phyloP scores from a whole-genome alignment of 73 alveolate species.

The Blepharisma japonicum region DNA sequence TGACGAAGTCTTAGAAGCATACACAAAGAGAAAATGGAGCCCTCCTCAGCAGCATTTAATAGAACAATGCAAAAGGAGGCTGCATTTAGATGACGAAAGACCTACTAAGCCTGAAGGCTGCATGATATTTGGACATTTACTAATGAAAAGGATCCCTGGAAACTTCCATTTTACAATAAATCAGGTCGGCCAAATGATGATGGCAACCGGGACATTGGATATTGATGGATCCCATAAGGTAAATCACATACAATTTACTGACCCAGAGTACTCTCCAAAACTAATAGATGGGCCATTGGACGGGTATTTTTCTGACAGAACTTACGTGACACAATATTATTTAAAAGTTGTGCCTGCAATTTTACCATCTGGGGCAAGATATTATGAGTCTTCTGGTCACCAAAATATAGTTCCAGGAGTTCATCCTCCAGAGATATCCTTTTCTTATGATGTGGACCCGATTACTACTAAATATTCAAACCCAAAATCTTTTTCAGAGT shows the following conservation, averaged over 20 bases:
- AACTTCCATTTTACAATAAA: not conserved
- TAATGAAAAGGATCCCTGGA: conserved; percentile 11
- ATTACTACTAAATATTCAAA: not conserved
- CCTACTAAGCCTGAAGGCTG: not conserved
- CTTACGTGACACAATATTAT: not conserved
- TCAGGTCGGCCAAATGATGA: not conserved
- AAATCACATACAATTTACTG: not conserved
- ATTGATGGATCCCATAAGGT: not conserved
- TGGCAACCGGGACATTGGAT: not conserved
- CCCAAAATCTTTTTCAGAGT: not conserved
- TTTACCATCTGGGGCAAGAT: not conserved
- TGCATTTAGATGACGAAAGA: not conserved
- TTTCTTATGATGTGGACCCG: conserved; percentile 26
- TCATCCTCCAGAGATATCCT: not conserved
- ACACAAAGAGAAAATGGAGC: conserved; percentile 14
- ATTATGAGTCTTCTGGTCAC: not conserved
- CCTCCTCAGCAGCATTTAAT: conserved; percentile 6
- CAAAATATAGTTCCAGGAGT: not conserved
- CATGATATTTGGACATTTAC: not conserved
- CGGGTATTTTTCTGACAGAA: not conserved
- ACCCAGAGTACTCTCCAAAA: conserved; percentile 1
- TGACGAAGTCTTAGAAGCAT: conserved; percentile 27
- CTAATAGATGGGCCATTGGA: not conserved
- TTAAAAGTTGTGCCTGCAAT: conserved; percentile 15
- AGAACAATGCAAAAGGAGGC: not conserved